Evolutionary conservation across 2,329 filamentous ascomycete genomes (phyloP), one percentile per base, ranked within the genome.

Genomic region (Fusarium sp.): DNA sequence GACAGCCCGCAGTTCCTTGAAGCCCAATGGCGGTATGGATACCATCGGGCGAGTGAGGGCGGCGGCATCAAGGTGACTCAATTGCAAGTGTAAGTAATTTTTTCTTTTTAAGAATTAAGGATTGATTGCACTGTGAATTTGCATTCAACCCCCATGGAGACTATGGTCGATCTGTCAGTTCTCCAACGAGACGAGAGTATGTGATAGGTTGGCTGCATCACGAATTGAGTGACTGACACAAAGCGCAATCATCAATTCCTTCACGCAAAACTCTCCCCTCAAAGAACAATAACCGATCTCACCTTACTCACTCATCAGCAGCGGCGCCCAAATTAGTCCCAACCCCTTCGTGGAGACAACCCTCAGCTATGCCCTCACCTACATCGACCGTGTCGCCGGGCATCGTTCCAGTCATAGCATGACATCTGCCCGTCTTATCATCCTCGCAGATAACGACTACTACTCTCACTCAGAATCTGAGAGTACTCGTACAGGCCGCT

Each of bases 261-360:
- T 19, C 46, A 17, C 25, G 19, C 17, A 41, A 25, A 35, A 27
- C 40, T 41, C 6, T 44, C 32, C 46, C 22, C 23, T 22, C 11
- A 45, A 22, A 43, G 15, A 10, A 17, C 47, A 33, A 17, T 40
- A 35, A 41, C 37, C 27, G 32, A 39, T 37, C 30, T 44, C 45
- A 47, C 37, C 46, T 64, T 56, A 49, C 68, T 73, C 59, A 73
- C 62, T 65, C 35, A 35, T 65, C 32, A 41, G n/a, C 61, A 87
- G 84, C 64, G 84, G 84, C 70, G 74, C 79, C 5, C 75, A 74
- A 41, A 81, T 83, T 62, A 79, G 74, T 73, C 70, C 79, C 61
- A 99, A 99, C 77, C 88, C 90, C 15, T 99, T 99, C 78, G 92
- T 99, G 67, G 94, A 98, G 82, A 97, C 93, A 13, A 92, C 96